Conservation (phyloP, 768 basidiomycete species). For the Kondoa subrosea region DNA sequence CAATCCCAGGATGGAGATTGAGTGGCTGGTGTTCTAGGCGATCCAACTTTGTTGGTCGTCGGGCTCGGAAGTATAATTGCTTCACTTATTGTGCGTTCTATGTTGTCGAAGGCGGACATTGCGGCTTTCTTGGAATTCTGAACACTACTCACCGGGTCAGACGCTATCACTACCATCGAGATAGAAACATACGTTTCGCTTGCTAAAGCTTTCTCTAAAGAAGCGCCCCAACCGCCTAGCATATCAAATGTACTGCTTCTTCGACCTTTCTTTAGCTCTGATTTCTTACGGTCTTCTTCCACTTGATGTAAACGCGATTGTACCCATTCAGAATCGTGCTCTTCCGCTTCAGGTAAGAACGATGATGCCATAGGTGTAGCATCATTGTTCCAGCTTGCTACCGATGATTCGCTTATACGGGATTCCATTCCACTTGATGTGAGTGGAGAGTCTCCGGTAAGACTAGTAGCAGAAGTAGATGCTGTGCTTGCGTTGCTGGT, state of each 20-base stretch:
- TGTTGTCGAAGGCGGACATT: slow-evolving; percentile 12
- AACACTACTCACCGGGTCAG: slow-evolving; percentile 6
- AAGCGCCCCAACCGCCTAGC: not conserved
- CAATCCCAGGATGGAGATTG: not conserved
- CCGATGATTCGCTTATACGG: not conserved
- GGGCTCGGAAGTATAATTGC: not conserved
- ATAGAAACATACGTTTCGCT: slow-evolving; percentile 1
- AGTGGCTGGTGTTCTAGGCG: not conserved
- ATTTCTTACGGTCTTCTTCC: not conserved
- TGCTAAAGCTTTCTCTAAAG: slow-evolving; percentile 12
- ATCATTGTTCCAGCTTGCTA: not conserved
- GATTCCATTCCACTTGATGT: not conserved
- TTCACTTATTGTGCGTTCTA: slow-evolving; percentile 10
- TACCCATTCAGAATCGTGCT: not conserved
- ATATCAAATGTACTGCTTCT: slow-evolving; percentile 4
- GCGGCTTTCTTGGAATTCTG: slow-evolving; percentile 11
- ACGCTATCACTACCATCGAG: not conserved
- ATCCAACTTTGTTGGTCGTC: not conserved
- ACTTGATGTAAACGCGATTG: not conserved
- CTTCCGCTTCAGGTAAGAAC: not conserved
- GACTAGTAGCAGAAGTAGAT: not conserved
- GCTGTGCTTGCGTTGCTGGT: not conserved
- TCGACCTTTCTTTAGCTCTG: not conserved
- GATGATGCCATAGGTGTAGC: not conserved
- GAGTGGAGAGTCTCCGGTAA: not conserved